Conservation (phyloP, 495 filamentous ascomycete species). For the Penicillium soppii region DNA sequence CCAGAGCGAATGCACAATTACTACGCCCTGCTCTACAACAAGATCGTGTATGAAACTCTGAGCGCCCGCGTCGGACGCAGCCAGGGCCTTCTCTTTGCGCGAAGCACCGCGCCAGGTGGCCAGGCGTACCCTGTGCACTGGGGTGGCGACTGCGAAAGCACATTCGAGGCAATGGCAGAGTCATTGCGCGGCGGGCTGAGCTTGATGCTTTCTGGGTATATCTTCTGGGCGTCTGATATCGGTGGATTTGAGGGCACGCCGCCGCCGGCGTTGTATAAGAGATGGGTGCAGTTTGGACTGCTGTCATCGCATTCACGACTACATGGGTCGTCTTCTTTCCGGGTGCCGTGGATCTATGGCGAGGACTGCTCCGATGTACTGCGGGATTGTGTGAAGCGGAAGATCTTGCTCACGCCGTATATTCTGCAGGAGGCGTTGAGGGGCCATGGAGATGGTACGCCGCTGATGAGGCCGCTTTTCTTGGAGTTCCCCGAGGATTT, state of each 20-base stretch:
- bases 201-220: slow-evolving; percentile 63
- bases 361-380: slow-evolving; percentile 59
- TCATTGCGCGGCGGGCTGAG: slow-evolving; percentile 67
- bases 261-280: slow-evolving; percentile 68
- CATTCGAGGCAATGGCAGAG: slow-evolving; percentile 72
- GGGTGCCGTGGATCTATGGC: slow-evolving; percentile 71
- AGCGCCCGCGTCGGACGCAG: slow-evolving; percentile 55
- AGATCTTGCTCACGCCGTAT: slow-evolving; percentile 64
- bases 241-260: slow-evolving; percentile 72
- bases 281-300: slow-evolving; percentile 73
- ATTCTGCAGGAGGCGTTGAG: slow-evolving; percentile 53
- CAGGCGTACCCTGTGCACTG: slow-evolving; percentile 67
- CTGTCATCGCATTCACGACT: slow-evolving; percentile 67
- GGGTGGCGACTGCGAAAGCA: slow-evolving; percentile 71
- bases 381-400: slow-evolving; percentile 56
- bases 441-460: slow-evolving; percentile 46
- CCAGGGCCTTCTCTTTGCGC: slow-evolving; percentile 66
- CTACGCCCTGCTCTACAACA: slow-evolving; percentile 70
- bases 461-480: slow-evolving; percentile 60
- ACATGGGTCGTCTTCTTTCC: slow-evolving; percentile 65
- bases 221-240: slow-evolving; percentile 71
- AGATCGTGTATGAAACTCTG: slow-evolving; percentile 64
- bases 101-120: slow-evolving; percentile 63
- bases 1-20: slow-evolving; percentile 72
- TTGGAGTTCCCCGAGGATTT: slow-evolving; percentile 64